Evolutionary conservation across 108 stramenopile species (phyloP).

Genomic region (Stephanodiscus minutulus): DNA sequence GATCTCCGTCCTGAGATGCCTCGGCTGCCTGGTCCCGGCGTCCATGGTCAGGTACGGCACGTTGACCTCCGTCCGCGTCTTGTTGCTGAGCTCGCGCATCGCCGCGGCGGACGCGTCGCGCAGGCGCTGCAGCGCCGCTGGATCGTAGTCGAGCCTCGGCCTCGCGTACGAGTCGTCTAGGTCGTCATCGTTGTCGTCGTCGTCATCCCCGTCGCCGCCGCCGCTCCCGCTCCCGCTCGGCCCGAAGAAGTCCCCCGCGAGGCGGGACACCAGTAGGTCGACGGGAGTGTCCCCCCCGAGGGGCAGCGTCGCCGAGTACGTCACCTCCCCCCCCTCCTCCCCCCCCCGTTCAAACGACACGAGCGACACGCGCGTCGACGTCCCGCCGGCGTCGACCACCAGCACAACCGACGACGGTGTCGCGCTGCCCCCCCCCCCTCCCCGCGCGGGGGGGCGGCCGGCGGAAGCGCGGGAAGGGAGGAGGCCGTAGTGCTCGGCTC

Average conservation of each 20-base stretch:
- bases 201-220: slow-evolving; percentile 23
- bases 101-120: slow-evolving; percentile 50
- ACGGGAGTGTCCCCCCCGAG: slow-evolving; percentile 74
- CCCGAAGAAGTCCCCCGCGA: slow-evolving; percentile 47
- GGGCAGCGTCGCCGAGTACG: slow-evolving; percentile 41
- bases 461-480: too few species aligned
- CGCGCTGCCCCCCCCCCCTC: too few species aligned
- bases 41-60: slow-evolving; percentile 74
- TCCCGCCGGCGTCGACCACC: slow-evolving; percentile 77
- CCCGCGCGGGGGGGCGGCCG: too few species aligned
- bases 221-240: neutral
- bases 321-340: slow-evolving; percentile 22
- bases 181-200: slow-evolving; percentile 10
- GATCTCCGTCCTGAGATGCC: slow-evolving; percentile 66
- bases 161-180: slow-evolving; percentile 11
- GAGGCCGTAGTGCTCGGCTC: slow-evolving; percentile 61
- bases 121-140: slow-evolving; percentile 40
- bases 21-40: slow-evolving; percentile 43
- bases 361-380: slow-evolving; percentile 52
- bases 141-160: slow-evolving; percentile 36
- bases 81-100: slow-evolving; percentile 61
- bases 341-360: too few species aligned
- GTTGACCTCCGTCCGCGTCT: slow-evolving; percentile 61
- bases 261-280: slow-evolving; percentile 53
- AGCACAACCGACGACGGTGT: slow-evolving; percentile 36